These are phyloP conservation scores for Syzygium grande DNA, from an alignment of 345 rosid species.

Conservation along the genomic window DNA sequence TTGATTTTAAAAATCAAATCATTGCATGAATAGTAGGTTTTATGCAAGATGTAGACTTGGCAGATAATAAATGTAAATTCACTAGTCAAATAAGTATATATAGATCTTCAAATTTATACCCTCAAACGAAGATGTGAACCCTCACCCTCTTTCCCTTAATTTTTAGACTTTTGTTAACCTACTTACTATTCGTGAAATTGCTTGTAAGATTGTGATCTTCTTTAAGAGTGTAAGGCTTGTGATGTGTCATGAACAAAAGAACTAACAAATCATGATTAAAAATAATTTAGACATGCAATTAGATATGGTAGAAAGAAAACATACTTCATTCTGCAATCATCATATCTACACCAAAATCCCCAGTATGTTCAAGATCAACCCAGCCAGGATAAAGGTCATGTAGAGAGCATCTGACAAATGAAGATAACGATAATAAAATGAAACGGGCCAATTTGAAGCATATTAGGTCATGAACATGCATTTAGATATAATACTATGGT, in stretches of 20 bases:
- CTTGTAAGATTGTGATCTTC: neutral
- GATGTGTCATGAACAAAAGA: neutral
- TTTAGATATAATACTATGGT: neutral
- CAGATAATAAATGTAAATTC: neutral
- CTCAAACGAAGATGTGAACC: neutral
- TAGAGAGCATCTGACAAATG: neutral
- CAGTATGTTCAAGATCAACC: neutral
- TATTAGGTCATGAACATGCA: neutral
- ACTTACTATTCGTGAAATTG: neutral
- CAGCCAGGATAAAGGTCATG: neutral
- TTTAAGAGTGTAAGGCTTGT: neutral
- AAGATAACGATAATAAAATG: neutral
- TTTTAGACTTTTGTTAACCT: neutral
- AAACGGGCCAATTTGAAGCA: neutral
- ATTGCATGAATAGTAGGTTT: neutral
- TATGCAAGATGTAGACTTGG: neutral
- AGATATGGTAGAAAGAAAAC: neutral
- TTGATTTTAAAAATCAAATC: neutral
- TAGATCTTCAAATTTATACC: neutral
- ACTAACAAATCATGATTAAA: neutral
- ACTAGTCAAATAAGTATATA: neutral
- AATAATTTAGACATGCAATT: neutral
- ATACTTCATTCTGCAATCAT: neutral
- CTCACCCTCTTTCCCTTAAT: neutral
- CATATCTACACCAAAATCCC: neutral